phyloP scores from a whole-genome alignment of 768 basidiomycete genomes.

The Mycena belliarum region DNA sequence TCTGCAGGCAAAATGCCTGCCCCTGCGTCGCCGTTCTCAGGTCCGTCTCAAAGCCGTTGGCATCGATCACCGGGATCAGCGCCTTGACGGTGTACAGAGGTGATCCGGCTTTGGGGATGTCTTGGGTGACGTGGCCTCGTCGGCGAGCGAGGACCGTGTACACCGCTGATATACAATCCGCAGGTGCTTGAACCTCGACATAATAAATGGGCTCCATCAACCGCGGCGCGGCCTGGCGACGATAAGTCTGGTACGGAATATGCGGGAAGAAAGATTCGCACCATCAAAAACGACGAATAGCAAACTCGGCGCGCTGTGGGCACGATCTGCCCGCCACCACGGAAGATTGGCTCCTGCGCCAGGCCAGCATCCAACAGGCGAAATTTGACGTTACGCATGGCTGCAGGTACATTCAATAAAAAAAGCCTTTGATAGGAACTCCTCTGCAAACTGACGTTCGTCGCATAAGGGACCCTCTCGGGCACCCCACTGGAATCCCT shows the following conservation, averaged over 20 bases:
- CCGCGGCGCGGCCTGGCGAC: slow-evolving; percentile 81
- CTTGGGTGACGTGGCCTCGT: slow-evolving; percentile 98
- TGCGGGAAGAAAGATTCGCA: slow-evolving; percentile 38
- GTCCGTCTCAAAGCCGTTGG: slow-evolving; percentile 99
- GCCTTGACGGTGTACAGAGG: slow-evolving; percentile 98
- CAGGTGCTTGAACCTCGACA: slow-evolving; percentile 98
- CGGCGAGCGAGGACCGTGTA: slow-evolving; percentile 98
- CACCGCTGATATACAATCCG: slow-evolving; percentile 97
- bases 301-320: slow-evolving; percentile 98
- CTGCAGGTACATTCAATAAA: slow-evolving; percentile 40
- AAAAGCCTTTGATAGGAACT: not conserved
- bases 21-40: slow-evolving; percentile 96
- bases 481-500: slow-evolving; percentile 99
- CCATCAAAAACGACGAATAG: slow-evolving; percentile 99
- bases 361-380: slow-evolving; percentile 89
- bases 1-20: slow-evolving; percentile 97
- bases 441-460: slow-evolving; percentile 74
- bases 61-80: slow-evolving; percentile 96
- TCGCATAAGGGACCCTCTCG: slow-evolving; percentile 97
- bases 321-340: slow-evolving; percentile 97
- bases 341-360: slow-evolving; percentile 95
- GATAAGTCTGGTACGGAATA: slow-evolving; percentile 1
- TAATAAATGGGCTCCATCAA: slow-evolving; percentile 98
- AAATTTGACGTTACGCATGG: slow-evolving; percentile 99
- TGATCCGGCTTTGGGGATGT: slow-evolving; percentile 96